Percentiles rank a stretch among this genome's conserved stretches.
Evolutionary conservation across 2,329 filamentous ascomycete species (phyloP).

Genomic region (Coniochaeta prunicola): DNA sequence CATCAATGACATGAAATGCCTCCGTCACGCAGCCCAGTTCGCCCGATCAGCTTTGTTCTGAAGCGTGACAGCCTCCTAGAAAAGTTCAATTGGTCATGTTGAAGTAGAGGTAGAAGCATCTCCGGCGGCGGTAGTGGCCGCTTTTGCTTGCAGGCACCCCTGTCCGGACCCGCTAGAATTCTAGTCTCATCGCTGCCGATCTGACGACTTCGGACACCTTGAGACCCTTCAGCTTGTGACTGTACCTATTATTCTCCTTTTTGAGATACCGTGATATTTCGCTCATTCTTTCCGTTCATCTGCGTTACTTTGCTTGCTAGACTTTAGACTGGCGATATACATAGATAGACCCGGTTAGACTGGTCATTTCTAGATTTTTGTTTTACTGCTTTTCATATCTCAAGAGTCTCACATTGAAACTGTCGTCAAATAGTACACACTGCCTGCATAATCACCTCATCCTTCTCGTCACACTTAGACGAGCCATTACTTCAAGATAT

Average conservation of each 20-base stretch:
- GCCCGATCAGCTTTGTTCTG: not conserved
- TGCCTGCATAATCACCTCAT: not conserved
- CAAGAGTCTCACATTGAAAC: not conserved
- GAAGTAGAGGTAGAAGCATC: not conserved
- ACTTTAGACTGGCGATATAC: not conserved
- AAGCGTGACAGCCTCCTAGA: not conserved
- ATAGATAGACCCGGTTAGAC: not conserved
- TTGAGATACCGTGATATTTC: not conserved
- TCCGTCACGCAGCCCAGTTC: too few relatives aligned
- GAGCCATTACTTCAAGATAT: not conserved
- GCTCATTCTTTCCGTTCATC: not conserved
- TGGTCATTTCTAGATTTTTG: not conserved
- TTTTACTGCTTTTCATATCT: not conserved
- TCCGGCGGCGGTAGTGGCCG: not conserved
- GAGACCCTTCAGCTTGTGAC: not conserved
- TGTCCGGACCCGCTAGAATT: not conserved
- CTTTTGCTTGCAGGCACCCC: not conserved
- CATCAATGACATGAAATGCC: too few relatives aligned
- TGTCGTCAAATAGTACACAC: not conserved
- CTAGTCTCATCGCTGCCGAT: not conserved
- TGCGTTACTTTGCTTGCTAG: not conserved
- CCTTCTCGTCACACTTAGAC: not conserved
- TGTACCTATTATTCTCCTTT: not conserved
- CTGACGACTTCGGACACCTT: conserved; percentile 1
- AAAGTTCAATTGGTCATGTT: not conserved